These are phyloP conservation scores for Rostrohypoxylon terebratum DNA, from an alignment of 495 filamentous ascomycete genomes.

Conservation along the genomic window DNA sequence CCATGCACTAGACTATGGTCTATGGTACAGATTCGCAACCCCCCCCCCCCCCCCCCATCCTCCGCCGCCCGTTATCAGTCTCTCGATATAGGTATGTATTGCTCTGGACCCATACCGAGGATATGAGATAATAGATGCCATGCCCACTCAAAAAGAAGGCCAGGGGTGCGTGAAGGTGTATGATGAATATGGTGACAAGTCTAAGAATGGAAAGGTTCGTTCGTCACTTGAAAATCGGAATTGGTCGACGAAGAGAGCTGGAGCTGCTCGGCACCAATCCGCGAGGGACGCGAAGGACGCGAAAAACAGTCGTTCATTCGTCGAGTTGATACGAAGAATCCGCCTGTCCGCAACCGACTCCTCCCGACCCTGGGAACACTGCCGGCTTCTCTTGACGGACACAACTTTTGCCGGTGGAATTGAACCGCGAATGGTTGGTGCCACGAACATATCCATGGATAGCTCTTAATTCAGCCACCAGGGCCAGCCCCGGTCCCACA, in stretches of 20 bases:
- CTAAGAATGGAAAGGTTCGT: background rate
- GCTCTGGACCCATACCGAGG: no score
- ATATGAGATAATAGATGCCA: no score
- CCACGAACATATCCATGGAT: slow-evolving; percentile 24
- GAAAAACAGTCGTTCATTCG: slow-evolving; percentile 9
- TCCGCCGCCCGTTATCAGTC: background rate
- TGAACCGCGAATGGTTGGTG: slow-evolving; percentile 20
- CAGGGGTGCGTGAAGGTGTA: no score
- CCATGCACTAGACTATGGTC: slow-evolving; percentile 7
- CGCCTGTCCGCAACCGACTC: slow-evolving; percentile 35
- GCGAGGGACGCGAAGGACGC: background rate
- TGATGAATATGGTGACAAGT: background rate
- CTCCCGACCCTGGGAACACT: slow-evolving; percentile 41
- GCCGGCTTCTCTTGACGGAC: slow-evolving; percentile 27
- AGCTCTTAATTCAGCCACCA: slow-evolving; percentile 22
- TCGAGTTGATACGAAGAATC: slow-evolving; percentile 21
- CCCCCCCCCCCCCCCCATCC: background rate
- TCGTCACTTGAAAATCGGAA: slow-evolving; percentile 30
- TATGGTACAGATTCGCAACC: slow-evolving; percentile 1
- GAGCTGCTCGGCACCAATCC: slow-evolving; percentile 17
- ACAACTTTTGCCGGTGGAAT: slow-evolving; percentile 34
- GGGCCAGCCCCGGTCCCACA: slow-evolving; percentile 9
- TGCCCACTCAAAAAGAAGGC: no score
- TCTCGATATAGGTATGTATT: no score
- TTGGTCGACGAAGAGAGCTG: slow-evolving; percentile 5